These are phyloP conservation scores for Mayamaea pseudoterrestris DNA, from an alignment of 108 stramenopile species.

Conservation along the genomic window DNA sequence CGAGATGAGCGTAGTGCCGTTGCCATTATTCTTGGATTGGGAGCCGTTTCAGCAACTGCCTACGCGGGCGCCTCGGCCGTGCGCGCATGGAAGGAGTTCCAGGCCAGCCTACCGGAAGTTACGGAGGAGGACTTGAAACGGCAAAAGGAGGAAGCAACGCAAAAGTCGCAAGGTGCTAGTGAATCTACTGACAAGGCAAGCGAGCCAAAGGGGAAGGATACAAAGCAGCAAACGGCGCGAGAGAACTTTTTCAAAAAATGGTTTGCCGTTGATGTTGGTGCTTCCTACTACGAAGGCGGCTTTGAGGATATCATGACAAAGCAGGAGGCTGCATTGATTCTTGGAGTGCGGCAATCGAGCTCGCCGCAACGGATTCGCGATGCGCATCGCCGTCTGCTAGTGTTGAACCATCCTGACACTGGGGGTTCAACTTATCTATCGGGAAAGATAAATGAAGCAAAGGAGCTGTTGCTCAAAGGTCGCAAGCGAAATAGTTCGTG, in stretches of 20 bases:
- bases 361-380: constrained; percentile 86
- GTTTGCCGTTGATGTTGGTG: constrained; percentile 65
- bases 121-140: constrained; percentile 24
- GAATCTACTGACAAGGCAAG: no score
- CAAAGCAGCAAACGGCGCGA: constrained; percentile 24
- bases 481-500: no score
- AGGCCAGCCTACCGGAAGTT: constrained; percentile 20
- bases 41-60: constrained; percentile 54
- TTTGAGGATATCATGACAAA: constrained; percentile 97
- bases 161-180: no score
- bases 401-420: constrained; percentile 98
- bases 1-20: constrained; percentile 26
- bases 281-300: constrained; percentile 94
- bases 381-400: constrained; percentile 89
- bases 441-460: constrained; percentile 98
- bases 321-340: constrained; percentile 94
- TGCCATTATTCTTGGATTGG: constrained; percentile 51
- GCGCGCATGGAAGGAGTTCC: constrained; percentile 56
- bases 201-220: constrained; percentile 5
- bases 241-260: constrained; percentile 75
- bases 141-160: constrained; percentile 11
- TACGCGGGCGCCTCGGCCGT: constrained; percentile 66
- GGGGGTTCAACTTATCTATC: constrained; percentile 94
- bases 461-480: constrained; percentile 93
- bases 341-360: constrained; percentile 92